Percentiles rank a stretch among this genome's conserved stretches.
Evolutionary conservation across 202 grass and related monocot species (phyloP).

Genomic region (Tripidium arundinaceum): DNA sequence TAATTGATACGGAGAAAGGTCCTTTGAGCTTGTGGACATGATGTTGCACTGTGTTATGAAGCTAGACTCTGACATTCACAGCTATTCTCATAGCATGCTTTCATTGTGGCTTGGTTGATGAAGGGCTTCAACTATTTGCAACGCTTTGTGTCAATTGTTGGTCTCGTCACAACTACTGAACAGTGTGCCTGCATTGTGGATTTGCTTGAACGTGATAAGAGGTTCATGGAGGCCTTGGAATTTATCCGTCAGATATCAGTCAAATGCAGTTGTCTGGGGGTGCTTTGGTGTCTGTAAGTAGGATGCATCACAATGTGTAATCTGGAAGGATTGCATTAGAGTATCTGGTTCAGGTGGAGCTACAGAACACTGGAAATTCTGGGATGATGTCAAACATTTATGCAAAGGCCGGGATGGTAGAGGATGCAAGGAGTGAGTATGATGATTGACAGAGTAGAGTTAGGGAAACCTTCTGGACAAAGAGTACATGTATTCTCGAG

Average conservation of each 20-base stretch:
- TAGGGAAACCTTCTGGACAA: conserved; percentile 51
- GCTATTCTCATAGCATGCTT: too few species aligned
- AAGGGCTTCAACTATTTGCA: too few species aligned
- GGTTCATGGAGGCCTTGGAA: conserved; percentile 43
- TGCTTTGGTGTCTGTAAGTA: too few species aligned
- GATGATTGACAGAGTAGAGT: conserved; percentile 50
- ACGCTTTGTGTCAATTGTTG: conserved; percentile 12
- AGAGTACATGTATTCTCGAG: too few species aligned
- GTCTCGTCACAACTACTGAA: conserved; percentile 26
- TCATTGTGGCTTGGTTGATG: too few species aligned
- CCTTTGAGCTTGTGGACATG: too few species aligned
- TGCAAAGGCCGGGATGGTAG: conserved; percentile 37
- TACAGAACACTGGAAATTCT: conserved; percentile 58
- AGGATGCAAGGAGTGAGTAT: conserved; percentile 58
- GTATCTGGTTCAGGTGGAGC: conserved; percentile 50
- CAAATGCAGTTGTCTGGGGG: conserved; percentile 55
- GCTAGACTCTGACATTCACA: too few species aligned
- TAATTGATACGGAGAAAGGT: too few species aligned
- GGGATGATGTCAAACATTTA: conserved; percentile 73
- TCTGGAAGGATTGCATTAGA: conserved; percentile 52
- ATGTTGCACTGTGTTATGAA: too few species aligned
- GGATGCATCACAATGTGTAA: conserved; percentile 52
- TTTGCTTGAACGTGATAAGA: conserved; percentile 58
- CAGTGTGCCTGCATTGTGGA: conserved; percentile 60
- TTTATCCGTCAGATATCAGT: conserved; percentile 38